A percentile compares a stretch with the other conserved stretches of the same genome.
Evolutionary conservation across 1,284 basidiomycete species (phyloP).

Genomic region (Apiotrichum brassicae): DNA sequence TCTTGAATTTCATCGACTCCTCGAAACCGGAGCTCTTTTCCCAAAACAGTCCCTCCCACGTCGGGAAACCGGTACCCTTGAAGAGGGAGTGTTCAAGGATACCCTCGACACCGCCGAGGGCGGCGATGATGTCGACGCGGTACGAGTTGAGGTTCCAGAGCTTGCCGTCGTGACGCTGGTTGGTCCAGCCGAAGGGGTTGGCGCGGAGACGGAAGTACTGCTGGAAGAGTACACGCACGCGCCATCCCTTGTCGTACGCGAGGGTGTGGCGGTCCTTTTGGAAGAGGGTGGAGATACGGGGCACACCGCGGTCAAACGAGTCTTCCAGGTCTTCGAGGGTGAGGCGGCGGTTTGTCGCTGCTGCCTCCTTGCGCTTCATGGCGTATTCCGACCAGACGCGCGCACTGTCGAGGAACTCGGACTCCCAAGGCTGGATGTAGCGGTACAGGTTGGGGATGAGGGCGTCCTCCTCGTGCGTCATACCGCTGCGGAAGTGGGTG

Average conservation of each 20-base stretch:
- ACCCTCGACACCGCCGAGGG: conserved; percentile 76
- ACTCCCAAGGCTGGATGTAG: conserved; percentile 97
- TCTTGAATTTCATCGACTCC: conserved; percentile 93
- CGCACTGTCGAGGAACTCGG: conserved; percentile 95
- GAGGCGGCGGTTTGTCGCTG: conserved; percentile 90
- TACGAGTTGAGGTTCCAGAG: conserved; percentile 98
- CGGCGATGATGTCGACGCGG: conserved; percentile 98
- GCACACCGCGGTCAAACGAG: conserved; percentile 95
- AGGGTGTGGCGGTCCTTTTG: conserved; percentile 95
- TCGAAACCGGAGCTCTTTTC: conserved; percentile 59
- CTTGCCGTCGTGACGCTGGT: conserved; percentile 95
- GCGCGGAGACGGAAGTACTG: conserved; percentile 77
- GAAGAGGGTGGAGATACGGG: conserved; percentile 49
- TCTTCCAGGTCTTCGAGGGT: conserved; percentile 97
- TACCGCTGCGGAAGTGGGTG: conserved; percentile 94
- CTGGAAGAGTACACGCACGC: conserved; percentile 92
- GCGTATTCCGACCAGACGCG: conserved; percentile 99
- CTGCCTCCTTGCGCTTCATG: conserved; percentile 98
- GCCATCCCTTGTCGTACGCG: conserved; percentile 96
- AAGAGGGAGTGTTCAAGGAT: conserved; percentile 95
- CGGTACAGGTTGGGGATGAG: conserved; percentile 96
- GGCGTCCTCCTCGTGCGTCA: conserved; percentile 91
- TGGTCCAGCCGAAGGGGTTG: conserved; percentile 99
- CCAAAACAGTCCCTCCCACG: conserved; percentile 72
- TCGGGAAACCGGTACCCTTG: conserved; percentile 76